Base-by-base conservation (phyloP, 768 basidiomycete species). In the Termitomyces sp. region DNA sequence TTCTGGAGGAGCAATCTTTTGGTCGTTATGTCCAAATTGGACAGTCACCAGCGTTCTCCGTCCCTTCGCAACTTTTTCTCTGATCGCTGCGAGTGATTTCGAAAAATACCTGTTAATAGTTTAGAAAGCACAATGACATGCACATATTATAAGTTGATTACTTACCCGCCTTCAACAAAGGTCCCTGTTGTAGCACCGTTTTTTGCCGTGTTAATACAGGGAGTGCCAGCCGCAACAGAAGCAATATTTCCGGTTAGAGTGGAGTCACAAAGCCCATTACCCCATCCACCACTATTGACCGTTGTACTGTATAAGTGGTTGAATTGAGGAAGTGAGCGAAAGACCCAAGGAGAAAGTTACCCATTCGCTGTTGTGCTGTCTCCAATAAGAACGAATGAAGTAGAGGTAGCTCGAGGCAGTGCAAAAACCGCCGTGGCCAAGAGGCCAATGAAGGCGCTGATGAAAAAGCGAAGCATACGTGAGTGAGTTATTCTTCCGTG, bases 21-120 rank as follows among this genome's bases (percentile, higher is more conserved):
- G 69, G 56, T 73, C 73, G 46, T 75, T 77, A 59, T 77, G 76
- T 0, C 76, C 76, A 47, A 78, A 78, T 52, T 77, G 76, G 22
- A 78, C 68, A 0, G 75, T 78, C 14, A 74, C 73, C 18, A 72
- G 60, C 2, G 73, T 75, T 24, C 71, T 62, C 22, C 70, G 64
- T 22, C 69, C 72, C 58, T 72, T 72, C 14, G 70, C 69, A 8
- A 77, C 68, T 62, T 76, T 71, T 20, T 59, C 63, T 58, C 66
- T 56, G 51, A 77, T 53, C 26, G 51, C n/a, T 14, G 51, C 26
- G 6, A 53, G 51, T 20, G 51, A 53, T 12, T 7, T 53, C 20
- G 51, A 38, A 30, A 40, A 42, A 30, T 53, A 42, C 28, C 51
- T 53, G 26, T 28, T 20, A 4, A 24, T 40, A 20, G 8, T 14